A percentile compares a stretch with the other conserved stretches of the same genome.
Conservation (phyloP, 345 rosid species). For the Melaleuca quinquenervia region DNA sequence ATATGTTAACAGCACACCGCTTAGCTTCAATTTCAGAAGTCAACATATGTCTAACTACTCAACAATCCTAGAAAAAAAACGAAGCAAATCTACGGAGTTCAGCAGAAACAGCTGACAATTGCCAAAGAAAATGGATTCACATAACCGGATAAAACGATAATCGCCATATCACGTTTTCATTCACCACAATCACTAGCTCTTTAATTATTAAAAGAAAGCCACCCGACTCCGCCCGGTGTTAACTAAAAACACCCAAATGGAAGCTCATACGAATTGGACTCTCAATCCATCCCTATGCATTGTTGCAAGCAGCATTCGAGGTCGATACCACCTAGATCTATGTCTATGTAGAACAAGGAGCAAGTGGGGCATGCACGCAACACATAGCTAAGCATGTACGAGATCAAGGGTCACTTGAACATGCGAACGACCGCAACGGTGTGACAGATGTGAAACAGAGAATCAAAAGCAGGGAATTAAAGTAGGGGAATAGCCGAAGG, state of each 20-base stretch:
- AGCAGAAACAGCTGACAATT: not conserved
- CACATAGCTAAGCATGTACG: no score
- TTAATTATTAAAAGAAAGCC: not conserved
- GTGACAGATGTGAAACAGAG: no score
- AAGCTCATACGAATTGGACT: not conserved
- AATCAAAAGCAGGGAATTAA: no score
- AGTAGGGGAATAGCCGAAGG: no score
- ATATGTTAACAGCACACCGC: no score
- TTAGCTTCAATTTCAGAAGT: not conserved
- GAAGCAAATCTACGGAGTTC: not conserved
- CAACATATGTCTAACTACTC: not conserved
- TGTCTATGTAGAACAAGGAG: no score
- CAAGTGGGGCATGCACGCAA: no score
- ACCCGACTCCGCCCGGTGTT: not conserved
- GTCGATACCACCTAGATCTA: no score
- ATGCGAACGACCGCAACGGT: no score
- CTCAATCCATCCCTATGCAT: not conserved
- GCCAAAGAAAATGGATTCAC: not conserved
- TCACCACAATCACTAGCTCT: not conserved
- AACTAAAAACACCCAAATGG: not conserved
- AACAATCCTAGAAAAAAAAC: not conserved
- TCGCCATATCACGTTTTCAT: not conserved
- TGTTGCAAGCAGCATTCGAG: no score
- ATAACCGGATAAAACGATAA: not conserved
- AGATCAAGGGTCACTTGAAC: no score